phyloP scores from a whole-genome alignment of 441 rosid genomes.

The Omphalea diandra region DNA sequence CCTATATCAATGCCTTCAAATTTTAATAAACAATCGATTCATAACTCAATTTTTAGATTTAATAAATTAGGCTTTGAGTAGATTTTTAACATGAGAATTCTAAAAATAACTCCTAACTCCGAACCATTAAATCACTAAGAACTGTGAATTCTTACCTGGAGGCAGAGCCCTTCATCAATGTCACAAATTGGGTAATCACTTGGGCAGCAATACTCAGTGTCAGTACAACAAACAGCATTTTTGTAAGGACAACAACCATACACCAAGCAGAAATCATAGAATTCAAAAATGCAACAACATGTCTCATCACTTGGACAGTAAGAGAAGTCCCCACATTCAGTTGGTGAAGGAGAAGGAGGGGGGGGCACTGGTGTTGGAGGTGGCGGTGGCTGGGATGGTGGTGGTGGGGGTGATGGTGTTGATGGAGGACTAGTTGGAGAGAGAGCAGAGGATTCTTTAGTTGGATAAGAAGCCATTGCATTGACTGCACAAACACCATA shows the following conservation, averaged over 20 bases:
- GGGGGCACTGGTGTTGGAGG: conserved; percentile 38
- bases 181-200: conserved; percentile 65
- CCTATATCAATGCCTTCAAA: neutral
- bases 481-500: conserved; percentile 74
- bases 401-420: conserved; percentile 38
- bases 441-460: conserved; percentile 47
- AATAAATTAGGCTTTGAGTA: no score
- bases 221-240: conserved; percentile 62
- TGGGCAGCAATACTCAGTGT: conserved; percentile 55
- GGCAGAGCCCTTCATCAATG: conserved; percentile 56
- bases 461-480: conserved; percentile 75
- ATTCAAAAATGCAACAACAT: conserved; percentile 56
- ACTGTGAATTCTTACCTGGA: conserved; percentile 37
- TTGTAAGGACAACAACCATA: conserved; percentile 64
- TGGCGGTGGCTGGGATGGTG: conserved; percentile 25
- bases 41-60: no score
- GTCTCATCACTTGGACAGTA: conserved; percentile 58
- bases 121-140: no score
- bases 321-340: conserved; percentile 51
- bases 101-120: no score
- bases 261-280: conserved; percentile 39
- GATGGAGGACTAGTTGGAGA: conserved; percentile 49
- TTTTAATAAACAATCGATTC: neutral
- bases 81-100: no score
- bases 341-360: conserved; percentile 62